phyloP scores from a whole-genome alignment of 1,284 basidiomycete species.

The Moesziomyces parantarcticus region DNA sequence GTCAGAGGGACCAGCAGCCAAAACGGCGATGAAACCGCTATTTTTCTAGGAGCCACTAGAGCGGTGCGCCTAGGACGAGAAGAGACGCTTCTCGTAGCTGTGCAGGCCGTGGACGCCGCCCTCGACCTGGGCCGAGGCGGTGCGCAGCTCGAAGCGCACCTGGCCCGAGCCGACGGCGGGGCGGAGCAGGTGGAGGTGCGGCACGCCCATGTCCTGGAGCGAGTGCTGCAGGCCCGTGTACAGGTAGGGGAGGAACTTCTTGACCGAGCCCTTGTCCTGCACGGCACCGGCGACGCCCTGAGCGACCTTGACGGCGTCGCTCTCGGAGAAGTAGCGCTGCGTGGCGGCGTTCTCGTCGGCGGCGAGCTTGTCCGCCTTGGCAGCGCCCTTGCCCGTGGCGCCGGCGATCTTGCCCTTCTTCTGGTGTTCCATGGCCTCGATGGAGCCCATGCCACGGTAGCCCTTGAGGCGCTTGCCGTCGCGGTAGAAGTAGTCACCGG shows the following conservation, averaged over 20 bases:
- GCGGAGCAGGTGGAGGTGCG: conserved; percentile 75
- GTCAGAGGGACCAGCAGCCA: neutral
- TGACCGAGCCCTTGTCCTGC: conserved; percentile 94
- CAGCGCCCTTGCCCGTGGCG: conserved; percentile 69
- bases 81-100: conserved; percentile 75
- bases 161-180: conserved; percentile 75
- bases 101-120: conserved; percentile 86
- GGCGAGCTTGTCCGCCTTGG: conserved; percentile 71
- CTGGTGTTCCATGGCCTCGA: conserved; percentile 67
- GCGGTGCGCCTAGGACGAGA: conserved; percentile 57
- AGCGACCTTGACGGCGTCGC: conserved; percentile 93
- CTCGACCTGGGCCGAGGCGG: conserved; percentile 93
- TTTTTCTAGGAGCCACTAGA: neutral
- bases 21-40: no score
- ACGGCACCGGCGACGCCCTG: conserved; percentile 93
- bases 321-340: conserved; percentile 95
- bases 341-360: conserved; percentile 85
- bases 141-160: conserved; percentile 92
- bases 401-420: conserved; percentile 60
- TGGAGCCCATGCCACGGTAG: conserved; percentile 96
- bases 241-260: conserved; percentile 87
- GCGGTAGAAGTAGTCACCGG: conserved; percentile 98
- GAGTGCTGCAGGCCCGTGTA: conserved; percentile 94
- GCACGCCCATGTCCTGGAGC: conserved; percentile 91
- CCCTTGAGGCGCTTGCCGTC: conserved; percentile 98